phyloP scores from a whole-genome alignment of 2,329 filamentous ascomycete genomes.

The Ophiostoma piceae region DNA sequence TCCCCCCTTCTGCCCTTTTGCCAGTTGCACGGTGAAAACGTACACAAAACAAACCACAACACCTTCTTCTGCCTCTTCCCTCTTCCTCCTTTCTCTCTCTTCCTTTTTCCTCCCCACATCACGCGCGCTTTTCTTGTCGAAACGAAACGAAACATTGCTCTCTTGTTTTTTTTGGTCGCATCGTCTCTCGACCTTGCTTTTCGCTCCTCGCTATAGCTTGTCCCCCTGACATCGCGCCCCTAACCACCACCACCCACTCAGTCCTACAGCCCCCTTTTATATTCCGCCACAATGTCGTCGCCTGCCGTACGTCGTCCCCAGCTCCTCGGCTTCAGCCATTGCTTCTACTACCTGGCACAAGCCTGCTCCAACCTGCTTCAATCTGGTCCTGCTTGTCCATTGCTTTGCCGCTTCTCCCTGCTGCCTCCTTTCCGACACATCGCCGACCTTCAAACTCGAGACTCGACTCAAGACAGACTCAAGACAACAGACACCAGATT shows the following conservation, averaged over 20 bases:
- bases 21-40: slow-evolving; percentile 22
- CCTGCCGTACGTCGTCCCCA: slow-evolving; percentile 34
- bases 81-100: slow-evolving; percentile 17
- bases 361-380: background rate
- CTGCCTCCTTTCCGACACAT: background rate
- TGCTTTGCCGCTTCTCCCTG: background rate
- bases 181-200: slow-evolving; percentile 14
- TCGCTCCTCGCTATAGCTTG: slow-evolving; percentile 15
- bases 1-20: slow-evolving; percentile 24
- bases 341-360: background rate
- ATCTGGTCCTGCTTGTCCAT: background rate
- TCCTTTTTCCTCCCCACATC: slow-evolving; percentile 16
- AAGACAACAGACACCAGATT: background rate
- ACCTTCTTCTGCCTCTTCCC: slow-evolving; percentile 5
- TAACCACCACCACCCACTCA: background rate
- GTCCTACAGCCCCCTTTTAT: slow-evolving; percentile 19
- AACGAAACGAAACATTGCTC: slow-evolving; percentile 26
- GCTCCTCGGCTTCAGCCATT: slow-evolving; percentile 16
- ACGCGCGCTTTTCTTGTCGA: slow-evolving; percentile 21
- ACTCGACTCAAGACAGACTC: background rate
- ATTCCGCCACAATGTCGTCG: slow-evolving; percentile 31
- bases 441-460: background rate
- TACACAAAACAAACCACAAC: slow-evolving; percentile 23
- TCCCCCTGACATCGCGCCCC: slow-evolving; percentile 12
- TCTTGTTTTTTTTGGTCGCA: slow-evolving; percentile 16